phyloP scores from a whole-genome alignment of 2,329 filamentous ascomycete genomes.

The Elsinoe perseae region DNA sequence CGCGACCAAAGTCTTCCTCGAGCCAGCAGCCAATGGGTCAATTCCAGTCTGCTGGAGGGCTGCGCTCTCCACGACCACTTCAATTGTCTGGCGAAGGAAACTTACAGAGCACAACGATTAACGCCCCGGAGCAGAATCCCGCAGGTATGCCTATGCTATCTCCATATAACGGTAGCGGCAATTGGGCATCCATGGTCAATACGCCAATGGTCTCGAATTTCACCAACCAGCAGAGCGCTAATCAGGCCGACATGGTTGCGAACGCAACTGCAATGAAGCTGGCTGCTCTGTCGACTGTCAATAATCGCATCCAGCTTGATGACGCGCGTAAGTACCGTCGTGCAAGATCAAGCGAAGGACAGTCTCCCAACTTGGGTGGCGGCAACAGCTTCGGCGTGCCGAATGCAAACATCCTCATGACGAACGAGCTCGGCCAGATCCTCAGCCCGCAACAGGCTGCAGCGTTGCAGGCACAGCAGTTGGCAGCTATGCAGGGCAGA shows the following conservation, averaged over 20 bases:
- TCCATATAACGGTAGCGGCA: conserved; percentile 74
- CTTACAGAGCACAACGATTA: conserved; percentile 77
- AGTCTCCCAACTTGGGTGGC: conserved; percentile 47
- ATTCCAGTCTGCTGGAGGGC: conserved; percentile 72
- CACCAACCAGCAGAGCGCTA: conserved; percentile 47
- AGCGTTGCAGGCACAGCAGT: conserved; percentile 61
- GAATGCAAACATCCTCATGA: conserved; percentile 70
- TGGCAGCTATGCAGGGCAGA: conserved; percentile 69
- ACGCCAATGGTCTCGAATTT: conserved; percentile 93
- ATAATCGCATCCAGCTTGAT: conserved; percentile 93
- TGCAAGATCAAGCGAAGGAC: conserved; percentile 77
- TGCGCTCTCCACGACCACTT: conserved; percentile 72
- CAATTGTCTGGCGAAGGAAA: conserved; percentile 59
- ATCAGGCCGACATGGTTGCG: conserved; percentile 93
- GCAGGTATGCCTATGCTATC: conserved; percentile 78
- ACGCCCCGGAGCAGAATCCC: conserved; percentile 55
- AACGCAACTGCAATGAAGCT: conserved; percentile 99
- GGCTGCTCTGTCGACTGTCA: conserved; percentile 91
- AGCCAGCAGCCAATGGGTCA: conserved; percentile 73
- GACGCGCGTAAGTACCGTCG: conserved; percentile 95
- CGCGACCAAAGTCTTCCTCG: conserved; percentile 69
- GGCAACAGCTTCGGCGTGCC: conserved; percentile 58
- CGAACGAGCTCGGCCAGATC: conserved; percentile 86
- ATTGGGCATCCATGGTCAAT: conserved; percentile 98
- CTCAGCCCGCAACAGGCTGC: conserved; percentile 54